These are phyloP conservation scores for Zelopaecilomyces penicillatus DNA, from an alignment of 2,329 filamentous ascomycete genomes.

Conservation along the genomic window DNA sequence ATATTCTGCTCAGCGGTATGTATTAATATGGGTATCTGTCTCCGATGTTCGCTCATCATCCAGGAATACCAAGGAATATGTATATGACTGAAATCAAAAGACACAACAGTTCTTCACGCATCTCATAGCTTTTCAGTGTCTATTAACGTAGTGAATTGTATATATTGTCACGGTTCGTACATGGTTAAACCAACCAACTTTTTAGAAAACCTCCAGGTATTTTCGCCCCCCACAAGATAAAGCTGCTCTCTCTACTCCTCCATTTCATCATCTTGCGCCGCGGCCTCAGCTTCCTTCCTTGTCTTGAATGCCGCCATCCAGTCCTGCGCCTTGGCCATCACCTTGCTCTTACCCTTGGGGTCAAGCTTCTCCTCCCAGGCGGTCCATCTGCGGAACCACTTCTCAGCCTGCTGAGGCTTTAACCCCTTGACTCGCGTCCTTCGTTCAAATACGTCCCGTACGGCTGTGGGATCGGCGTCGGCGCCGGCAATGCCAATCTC, in stretches of 20 bases:
- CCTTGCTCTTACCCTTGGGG: conserved; percentile 56
- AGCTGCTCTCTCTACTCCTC: conserved; percentile 17
- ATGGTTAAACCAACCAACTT: no score
- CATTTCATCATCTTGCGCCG: conserved; percentile 25
- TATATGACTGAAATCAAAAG: no score
- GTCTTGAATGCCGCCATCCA: conserved; percentile 52
- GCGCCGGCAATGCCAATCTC: conserved; percentile 56
- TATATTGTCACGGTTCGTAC: no score
- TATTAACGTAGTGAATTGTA: no score
- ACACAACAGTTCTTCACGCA: no score
- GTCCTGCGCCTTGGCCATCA: conserved; percentile 62
- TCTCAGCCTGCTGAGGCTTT: conserved; percentile 75
- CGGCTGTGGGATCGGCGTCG: conserved; percentile 44
- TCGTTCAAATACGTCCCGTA: conserved; percentile 75
- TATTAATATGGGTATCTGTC: no score
- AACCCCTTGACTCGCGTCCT: conserved; percentile 60
- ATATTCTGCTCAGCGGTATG: no score
- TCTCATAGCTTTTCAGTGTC: no score
- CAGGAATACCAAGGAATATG: no score
- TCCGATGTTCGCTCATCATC: no score
- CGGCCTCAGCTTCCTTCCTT: conserved; percentile 32
- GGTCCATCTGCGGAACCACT: conserved; percentile 87
- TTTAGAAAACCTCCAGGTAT: no score
- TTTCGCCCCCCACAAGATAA: no score
- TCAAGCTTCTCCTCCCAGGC: conserved; percentile 76